Evolutionary conservation across 2,329 filamentous ascomycete species (phyloP).

Genomic region (Zalaria sp.): DNA sequence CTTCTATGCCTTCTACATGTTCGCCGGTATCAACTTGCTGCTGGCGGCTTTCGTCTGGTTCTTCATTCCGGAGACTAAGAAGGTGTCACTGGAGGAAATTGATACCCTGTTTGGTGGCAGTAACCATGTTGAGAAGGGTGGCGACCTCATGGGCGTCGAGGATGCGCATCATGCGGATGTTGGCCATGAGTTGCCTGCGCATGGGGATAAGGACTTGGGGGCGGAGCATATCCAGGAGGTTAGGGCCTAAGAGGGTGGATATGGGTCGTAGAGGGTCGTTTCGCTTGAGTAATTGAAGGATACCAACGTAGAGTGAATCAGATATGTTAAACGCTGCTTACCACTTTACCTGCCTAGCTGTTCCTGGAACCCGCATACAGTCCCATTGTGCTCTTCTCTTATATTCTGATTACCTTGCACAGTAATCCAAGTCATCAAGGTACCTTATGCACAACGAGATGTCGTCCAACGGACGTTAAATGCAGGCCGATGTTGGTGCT

Average conservation of each 20-base stretch:
- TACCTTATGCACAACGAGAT: no score
- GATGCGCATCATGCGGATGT: conserved; percentile 18
- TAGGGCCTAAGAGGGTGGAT: background rate
- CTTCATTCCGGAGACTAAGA: conserved; percentile 28
- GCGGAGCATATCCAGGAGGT: conserved; percentile 9
- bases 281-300: no score
- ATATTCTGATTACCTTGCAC: no score
- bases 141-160: conserved; percentile 26
- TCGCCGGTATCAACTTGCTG: conserved; percentile 31
- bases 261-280: no score
- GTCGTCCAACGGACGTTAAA: no score
- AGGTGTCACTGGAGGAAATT: conserved; percentile 40
- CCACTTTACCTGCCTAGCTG: no score
- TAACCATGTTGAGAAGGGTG: conserved; percentile 42
- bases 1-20: conserved; percentile 43
- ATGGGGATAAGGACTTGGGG: conserved; percentile 4
- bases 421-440: no score
- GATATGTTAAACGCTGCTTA: no score
- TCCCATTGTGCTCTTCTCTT: no score
- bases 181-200: background rate
- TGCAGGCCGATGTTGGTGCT: no score
- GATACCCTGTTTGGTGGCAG: conserved; percentile 41
- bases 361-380: no score
- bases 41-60: conserved; percentile 27
- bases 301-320: no score